Conservation (phyloP, 345 rosid genomes). For the Trapa bicornis region DNA sequence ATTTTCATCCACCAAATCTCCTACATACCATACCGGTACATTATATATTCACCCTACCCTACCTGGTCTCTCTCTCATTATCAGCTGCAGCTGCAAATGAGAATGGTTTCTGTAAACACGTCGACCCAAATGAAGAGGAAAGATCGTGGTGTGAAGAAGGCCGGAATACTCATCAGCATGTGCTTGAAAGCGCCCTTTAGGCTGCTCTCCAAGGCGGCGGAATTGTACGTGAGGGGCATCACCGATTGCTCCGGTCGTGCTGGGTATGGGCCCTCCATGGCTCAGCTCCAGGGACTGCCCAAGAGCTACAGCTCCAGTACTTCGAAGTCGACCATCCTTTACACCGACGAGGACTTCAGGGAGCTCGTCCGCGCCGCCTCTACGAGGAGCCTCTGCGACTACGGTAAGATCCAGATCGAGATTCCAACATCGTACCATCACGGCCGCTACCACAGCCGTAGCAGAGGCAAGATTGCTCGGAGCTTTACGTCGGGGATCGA, state of each 20-base stretch:
- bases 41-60: no score
- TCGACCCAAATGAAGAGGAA: constrained; percentile 1
- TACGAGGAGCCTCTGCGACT: neutral
- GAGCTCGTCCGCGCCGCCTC: constrained; percentile 16
- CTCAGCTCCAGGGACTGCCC: constrained; percentile 1
- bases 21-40: no score
- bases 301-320: constrained; percentile 9
- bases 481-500: constrained; percentile 7
- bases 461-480: constrained; percentile 3
- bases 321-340: neutral
- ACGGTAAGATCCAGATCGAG: neutral
- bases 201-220: neutral
- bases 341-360: constrained; percentile 11
- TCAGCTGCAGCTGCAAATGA: neutral
- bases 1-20: neutral
- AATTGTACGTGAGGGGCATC: constrained; percentile 11
- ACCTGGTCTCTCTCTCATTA: neutral
- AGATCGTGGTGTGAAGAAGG: neutral
- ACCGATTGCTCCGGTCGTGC: constrained; percentile 9
- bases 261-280: constrained; percentile 1
- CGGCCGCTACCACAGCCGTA: neutral
- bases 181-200: constrained; percentile 10
- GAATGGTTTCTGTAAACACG: neutral
- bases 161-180: constrained; percentile 1
- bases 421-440: neutral